Evolutionary conservation across 345 rosid species (phyloP).

Genomic region (Gossypium arboreum): DNA sequence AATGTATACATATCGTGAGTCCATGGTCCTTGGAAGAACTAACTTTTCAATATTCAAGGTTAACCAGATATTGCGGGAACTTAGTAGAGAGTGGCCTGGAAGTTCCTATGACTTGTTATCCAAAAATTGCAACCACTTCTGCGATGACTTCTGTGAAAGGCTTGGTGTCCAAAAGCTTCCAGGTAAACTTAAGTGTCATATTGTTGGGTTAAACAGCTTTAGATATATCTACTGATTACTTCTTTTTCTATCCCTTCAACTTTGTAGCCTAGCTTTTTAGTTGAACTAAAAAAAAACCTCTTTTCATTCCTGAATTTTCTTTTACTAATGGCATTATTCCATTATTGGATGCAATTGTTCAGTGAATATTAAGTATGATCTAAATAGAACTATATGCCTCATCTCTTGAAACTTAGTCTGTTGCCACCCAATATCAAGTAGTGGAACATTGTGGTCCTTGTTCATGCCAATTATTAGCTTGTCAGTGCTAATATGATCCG

Average conservation of each 20-base stretch:
- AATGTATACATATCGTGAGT: constrained; percentile 82
- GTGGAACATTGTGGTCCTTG: background rate
- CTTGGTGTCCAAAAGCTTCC: constrained; percentile 94
- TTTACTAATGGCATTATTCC: background rate
- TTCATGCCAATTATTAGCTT: background rate
- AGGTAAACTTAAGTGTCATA: constrained; percentile 37
- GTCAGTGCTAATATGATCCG: background rate
- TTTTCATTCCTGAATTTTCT: background rate
- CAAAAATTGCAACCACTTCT: constrained; percentile 94
- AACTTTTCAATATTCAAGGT: constrained; percentile 54
- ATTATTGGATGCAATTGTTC: background rate
- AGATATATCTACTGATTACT: background rate
- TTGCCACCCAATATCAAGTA: background rate
- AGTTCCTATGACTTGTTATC: constrained; percentile 66
- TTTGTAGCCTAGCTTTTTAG: background rate
- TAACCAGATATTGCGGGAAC: constrained; percentile 73
- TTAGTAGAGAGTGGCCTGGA: constrained; percentile 90
- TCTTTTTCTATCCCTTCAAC: background rate
- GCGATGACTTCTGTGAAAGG: constrained; percentile 78
- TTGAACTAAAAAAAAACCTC: background rate
- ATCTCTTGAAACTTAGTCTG: background rate
- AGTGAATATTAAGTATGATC: background rate
- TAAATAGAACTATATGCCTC: background rate
- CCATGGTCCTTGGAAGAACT: constrained; percentile 69
- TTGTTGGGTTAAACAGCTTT: background rate